Evolutionary conservation across 83 land plant species (phyloP).

Genomic region (Thuja plicata): DNA sequence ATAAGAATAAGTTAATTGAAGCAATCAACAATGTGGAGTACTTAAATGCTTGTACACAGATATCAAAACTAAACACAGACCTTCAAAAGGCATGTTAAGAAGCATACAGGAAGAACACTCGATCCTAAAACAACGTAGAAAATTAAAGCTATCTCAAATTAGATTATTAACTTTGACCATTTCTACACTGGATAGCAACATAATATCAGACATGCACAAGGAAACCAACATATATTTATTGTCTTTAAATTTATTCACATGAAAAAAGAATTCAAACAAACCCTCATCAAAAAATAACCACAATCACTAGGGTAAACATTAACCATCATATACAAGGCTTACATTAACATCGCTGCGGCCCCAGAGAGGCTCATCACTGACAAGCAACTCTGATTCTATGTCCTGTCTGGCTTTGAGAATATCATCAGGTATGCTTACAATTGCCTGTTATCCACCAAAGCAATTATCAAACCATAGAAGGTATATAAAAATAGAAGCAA

Average conservation of each 20-base stretch:
- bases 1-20: neutral
- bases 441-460: constrained; percentile 14
- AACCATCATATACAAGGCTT: constrained; percentile 23
- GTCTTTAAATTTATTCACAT: neutral
- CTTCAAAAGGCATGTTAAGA: neutral
- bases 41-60: neutral
- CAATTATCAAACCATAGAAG: neutral
- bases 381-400: constrained; percentile 45
- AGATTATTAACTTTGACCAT: neutral
- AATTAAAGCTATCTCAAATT: neutral
- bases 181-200: neutral
- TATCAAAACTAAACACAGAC: neutral
- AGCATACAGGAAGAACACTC: neutral
- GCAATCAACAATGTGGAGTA: neutral
- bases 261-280: neutral
- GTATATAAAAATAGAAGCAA: neutral
- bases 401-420: constrained; percentile 49
- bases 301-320: neutral
- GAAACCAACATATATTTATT: neutral
- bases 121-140: neutral
- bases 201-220: neutral
- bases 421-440: constrained; percentile 34
- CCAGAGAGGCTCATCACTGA: constrained; percentile 59
- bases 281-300: neutral
- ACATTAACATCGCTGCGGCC: constrained; percentile 47